Evolutionary conservation across 163 green algal species (phyloP), one percentile per base, ranked within the genome.

Genomic region (Scenedesmus sp.): DNA sequence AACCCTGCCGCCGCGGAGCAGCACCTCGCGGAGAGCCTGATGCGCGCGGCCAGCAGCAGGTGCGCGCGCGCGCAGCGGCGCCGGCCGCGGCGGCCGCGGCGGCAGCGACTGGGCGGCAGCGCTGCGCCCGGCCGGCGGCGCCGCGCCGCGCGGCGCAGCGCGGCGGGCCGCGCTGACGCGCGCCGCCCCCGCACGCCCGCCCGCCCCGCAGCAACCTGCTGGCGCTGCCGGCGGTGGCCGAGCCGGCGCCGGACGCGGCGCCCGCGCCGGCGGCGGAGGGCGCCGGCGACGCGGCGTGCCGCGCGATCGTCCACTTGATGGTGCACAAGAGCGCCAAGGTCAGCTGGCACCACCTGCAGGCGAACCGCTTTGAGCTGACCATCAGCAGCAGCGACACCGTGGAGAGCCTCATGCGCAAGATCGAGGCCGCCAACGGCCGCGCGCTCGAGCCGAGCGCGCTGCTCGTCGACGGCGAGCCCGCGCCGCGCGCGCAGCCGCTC

Each of bases 331-430:
- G 44, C 10, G 67, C 84, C 22, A 75, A 82, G 11, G 69, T 91
- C n/a, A 66, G 69, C 42, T 91, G 83, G 79, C 75, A 82, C 58
- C 69, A 77, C 78, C 39, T 79, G 42, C 56, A 58, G 31, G 71
- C 70, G 22, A 70, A 83, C 62, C 65, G 78, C 42, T 91, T 91
- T 82, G 84, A 91, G 60, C 65, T 91, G 17, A 78, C 48, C 63
- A 85, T 91, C 39, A 79, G 73, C 28, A 67, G 71, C 26, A 62
- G 51, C 11, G 81, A 87, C 17, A 88, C 81, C 22, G 78, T 84
- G 3, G 82, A 85, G 24, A 64, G 75, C 3, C 60, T 91, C 9
- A 85, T 89, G 74, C 50, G 33, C 31, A 83, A 81, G 63, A 48
- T 89, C 45, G 78, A 87, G 70, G 78, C 63, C 39, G 66, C 79